Percentiles rank a stretch among this genome's conserved stretches.
These are phyloP conservation scores for Pestalotiopsis sp. DNA, from an alignment of 2,329 filamentous ascomycete genomes.

Conservation along the genomic window DNA sequence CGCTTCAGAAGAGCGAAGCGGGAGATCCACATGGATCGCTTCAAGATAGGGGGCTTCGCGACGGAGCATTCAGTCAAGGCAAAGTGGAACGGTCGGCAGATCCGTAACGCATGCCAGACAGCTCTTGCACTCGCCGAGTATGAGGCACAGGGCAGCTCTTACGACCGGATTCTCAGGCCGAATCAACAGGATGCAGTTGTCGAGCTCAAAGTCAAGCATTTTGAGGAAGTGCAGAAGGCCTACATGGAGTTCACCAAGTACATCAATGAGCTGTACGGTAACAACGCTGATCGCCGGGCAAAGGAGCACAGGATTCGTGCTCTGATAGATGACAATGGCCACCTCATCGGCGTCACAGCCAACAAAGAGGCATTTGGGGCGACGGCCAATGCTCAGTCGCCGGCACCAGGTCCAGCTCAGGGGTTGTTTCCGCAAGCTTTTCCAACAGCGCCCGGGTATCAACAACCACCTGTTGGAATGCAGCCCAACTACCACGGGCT, in stretches of 20 bases:
- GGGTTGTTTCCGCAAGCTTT: background rate
- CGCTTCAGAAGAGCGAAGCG: background rate
- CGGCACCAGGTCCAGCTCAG: background rate
- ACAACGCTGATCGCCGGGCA: background rate
- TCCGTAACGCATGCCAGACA: background rate
- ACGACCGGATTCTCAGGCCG: background rate
- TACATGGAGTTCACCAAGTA: slow-evolving; percentile 26
- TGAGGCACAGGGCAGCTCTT: background rate
- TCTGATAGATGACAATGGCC: background rate
- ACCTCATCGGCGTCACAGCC: background rate
- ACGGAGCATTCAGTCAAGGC: background rate
- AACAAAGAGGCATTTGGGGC: background rate
- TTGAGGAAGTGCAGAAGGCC: slow-evolving; percentile 22
- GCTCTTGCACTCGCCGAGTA: background rate
- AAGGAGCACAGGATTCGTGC: background rate
- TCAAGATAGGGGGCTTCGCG: background rate
- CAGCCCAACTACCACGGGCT: background rate
- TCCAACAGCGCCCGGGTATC: background rate
- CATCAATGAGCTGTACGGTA: slow-evolving; percentile 5
- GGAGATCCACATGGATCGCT: background rate
- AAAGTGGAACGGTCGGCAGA: background rate
- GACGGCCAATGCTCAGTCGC: background rate
- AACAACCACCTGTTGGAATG: background rate
- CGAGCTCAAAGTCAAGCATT: slow-evolving; percentile 18
- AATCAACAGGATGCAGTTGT: slow-evolving; percentile 17